Conservation (phyloP, 495 filamentous ascomycete species). For the Talaromyces borbonicus region DNA sequence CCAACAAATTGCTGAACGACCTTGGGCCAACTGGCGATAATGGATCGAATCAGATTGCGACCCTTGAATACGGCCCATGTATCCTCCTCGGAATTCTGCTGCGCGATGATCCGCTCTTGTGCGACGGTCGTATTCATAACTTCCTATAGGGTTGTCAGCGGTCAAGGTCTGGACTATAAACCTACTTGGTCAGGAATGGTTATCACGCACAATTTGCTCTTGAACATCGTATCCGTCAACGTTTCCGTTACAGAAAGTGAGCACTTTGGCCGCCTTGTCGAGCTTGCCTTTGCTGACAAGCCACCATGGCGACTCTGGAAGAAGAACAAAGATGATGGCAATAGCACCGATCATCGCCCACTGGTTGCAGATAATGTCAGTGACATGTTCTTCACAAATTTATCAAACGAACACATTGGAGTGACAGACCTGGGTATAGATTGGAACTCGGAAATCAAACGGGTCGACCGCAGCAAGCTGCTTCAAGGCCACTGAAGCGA, state of each 20-base stretch:
- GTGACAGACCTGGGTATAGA: slow-evolving; percentile 28
- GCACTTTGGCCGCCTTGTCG: slow-evolving; percentile 21
- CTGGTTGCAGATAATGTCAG: slow-evolving; percentile 11
- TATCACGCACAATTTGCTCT: slow-evolving; percentile 21
- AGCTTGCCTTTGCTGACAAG: slow-evolving; percentile 26
- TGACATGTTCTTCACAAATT: no score
- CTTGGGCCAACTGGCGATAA: slow-evolving; percentile 34
- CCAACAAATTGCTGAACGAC: slow-evolving; percentile 35
- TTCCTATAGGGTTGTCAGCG: slow-evolving; percentile 9
- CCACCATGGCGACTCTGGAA: slow-evolving; percentile 31
- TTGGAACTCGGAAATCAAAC: slow-evolving; percentile 24
- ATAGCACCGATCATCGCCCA: slow-evolving; percentile 26
- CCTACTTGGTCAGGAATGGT: no score
- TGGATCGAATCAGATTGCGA: slow-evolving; percentile 27
- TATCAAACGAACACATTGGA: no score
- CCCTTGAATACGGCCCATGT: slow-evolving; percentile 27
- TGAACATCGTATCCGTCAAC: slow-evolving; percentile 21
- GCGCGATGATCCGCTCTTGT: slow-evolving; percentile 22
- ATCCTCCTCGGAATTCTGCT: slow-evolving; percentile 19
- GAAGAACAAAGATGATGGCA: slow-evolving; percentile 19
- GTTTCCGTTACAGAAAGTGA: slow-evolving; percentile 19
- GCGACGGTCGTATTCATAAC: slow-evolving; percentile 23
- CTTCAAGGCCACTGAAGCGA: slow-evolving; percentile 29
- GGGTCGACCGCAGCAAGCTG: slow-evolving; percentile 18
- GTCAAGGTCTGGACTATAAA: no score